Evolutionary conservation across 129 eudicot genomes (phyloP).

Genomic region (Glebionis coronaria): DNA sequence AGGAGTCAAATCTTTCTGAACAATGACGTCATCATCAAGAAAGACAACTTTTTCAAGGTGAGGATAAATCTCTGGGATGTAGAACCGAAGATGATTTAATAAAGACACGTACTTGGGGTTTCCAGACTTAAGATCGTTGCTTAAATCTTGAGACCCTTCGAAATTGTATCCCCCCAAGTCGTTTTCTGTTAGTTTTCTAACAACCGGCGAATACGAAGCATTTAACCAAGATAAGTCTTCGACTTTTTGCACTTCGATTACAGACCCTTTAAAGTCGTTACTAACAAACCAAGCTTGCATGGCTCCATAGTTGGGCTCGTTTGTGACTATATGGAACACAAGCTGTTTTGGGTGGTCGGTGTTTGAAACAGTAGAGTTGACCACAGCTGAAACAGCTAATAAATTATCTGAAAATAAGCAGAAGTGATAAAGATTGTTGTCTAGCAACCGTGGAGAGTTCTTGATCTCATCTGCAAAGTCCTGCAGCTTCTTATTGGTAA

Average conservation of each 20-base stretch:
- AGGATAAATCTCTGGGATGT: constrained; percentile 79
- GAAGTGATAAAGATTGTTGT: constrained; percentile 80
- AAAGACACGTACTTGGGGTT: constrained; percentile 64
- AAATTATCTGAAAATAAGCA: constrained; percentile 80
- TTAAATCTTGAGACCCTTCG: constrained; percentile 45
- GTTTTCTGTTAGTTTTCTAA: constrained; percentile 43
- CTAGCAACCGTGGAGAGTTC: constrained; percentile 64
- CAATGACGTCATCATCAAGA: constrained; percentile 77
- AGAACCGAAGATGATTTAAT: constrained; percentile 71
- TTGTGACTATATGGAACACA: constrained; percentile 80
- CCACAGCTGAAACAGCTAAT: constrained; percentile 69
- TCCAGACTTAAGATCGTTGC: constrained; percentile 53
- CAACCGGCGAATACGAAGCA: constrained; percentile 66
- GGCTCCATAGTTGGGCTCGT: constrained; percentile 62
- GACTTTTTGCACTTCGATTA: constrained; percentile 59
- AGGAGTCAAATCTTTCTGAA: constrained; percentile 79
- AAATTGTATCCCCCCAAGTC: constrained; percentile 49
- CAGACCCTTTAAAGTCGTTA: constrained; percentile 63
- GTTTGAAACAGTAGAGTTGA: constrained; percentile 76
- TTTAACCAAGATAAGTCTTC: constrained; percentile 75
- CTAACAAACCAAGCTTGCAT: constrained; percentile 77
- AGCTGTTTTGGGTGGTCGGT: constrained; percentile 81
- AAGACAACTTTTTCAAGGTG: constrained; percentile 68
- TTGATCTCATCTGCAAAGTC: constrained; percentile 40
- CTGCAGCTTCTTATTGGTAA: constrained; percentile 32